These are phyloP conservation scores for Xylariaceae sp. DNA, from an alignment of 2,329 filamentous ascomycete species.

Conservation along the genomic window DNA sequence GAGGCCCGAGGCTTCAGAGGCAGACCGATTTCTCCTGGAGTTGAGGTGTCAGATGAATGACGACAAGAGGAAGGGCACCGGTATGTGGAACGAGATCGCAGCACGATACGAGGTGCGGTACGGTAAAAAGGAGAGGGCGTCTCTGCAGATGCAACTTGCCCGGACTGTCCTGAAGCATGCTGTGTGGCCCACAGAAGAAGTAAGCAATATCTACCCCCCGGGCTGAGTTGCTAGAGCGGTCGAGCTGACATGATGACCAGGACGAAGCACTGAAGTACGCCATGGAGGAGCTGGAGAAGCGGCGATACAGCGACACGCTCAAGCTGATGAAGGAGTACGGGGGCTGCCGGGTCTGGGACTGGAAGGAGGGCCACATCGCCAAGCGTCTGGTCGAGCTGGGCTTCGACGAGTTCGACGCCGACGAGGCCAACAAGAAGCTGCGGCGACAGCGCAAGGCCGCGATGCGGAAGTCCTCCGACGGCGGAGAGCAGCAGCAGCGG, in stretches of 20 bases:
- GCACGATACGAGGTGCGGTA: conserved; percentile 32
- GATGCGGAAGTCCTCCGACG: conserved; percentile 11
- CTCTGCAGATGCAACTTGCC: conserved; percentile 50
- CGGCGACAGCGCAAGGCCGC: conserved; percentile 32
- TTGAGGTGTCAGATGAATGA: conserved; percentile 37
- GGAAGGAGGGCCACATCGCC: conserved; percentile 43
- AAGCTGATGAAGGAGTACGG: conserved; percentile 41
- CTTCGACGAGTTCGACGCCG: conserved; percentile 36
- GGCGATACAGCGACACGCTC: conserved; percentile 35
- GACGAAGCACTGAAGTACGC: conserved; percentile 31
- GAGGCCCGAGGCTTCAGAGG: conserved; percentile 36
- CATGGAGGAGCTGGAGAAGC: conserved; percentile 29
- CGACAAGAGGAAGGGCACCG: conserved; percentile 45
- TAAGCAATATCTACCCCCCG: conserved; percentile 27
- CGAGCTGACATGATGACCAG: conserved; percentile 23
- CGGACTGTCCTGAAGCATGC: conserved; percentile 41
- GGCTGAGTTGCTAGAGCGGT: neutral
- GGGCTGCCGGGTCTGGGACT: conserved; percentile 42
- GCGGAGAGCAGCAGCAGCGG: conserved; percentile 1
- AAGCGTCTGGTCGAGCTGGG: conserved; percentile 40
- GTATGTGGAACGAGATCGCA: conserved; percentile 52
- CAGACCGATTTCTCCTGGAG: conserved; percentile 42
- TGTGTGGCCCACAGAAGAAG: conserved; percentile 42
- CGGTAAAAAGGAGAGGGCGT: conserved; percentile 34
- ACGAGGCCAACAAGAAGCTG: conserved; percentile 31